Base-by-base conservation (phyloP, 805 yeast species). In the Torulaspora quercuum region DNA sequence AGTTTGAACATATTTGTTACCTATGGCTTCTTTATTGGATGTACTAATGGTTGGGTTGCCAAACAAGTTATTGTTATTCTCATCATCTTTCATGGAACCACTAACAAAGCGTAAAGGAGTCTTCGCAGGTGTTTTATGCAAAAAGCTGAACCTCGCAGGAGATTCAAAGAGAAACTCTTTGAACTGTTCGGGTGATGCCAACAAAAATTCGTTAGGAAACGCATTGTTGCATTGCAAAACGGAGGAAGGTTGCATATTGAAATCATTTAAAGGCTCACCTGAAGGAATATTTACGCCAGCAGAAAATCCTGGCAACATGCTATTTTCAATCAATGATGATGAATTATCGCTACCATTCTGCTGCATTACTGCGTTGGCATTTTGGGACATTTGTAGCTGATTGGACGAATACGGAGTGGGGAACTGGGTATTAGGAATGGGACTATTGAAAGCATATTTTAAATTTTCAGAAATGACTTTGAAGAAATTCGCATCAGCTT, bases 141-240 rank as follows among this genome's bases (percentile, higher is more conserved):
- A 50, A 14, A 59, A 41, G 37, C 55, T 58, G 13, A 57, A 46
- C 2, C 58, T 59, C 8, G 46, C 46, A 11, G 63, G 63, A 6
- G 63, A 58, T 13, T 58, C 63, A 7, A 57, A 49, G 25, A 60
- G 37, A 30, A 59, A 57, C 31, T 60, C 65, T 40, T 52, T 54
- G 29, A 60, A 49, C 35, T 59, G 61, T 31, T 57, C 65, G 6
- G 65, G 65, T 9, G 63, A 58, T 1, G 60, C 49, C 33, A 60
- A 41, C 26, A 59, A 33, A 45, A 59, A 57, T 25, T 60, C 65
- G 33, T 50, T 53, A 11, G 54, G 51, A 23, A 53, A 44, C 27
- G 41, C 42, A 24, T 35, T 43, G 6, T 45, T 46, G 21, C 53
- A 51, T 22, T 58, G 59, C 18, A 58, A 37, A 15, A 50, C 57